Evolutionary conservation across 345 rosid genomes (phyloP).

Genomic region (Reutealis trisperma): DNA sequence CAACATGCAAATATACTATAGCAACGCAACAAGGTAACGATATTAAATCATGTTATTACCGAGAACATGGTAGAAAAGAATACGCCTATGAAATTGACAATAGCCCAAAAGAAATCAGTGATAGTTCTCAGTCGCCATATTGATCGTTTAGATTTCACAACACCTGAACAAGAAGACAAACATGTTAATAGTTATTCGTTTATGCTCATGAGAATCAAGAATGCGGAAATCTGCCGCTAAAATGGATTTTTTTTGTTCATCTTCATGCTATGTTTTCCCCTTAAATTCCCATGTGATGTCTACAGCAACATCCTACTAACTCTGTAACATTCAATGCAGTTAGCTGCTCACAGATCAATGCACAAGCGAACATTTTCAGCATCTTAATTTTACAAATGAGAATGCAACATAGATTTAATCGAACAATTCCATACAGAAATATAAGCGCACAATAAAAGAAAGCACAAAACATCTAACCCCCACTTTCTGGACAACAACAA

Average conservation of each 20-base stretch:
- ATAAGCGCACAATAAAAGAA: neutral
- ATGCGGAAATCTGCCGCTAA: neutral
- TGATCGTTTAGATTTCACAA: constrained; percentile 54
- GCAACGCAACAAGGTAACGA: neutral
- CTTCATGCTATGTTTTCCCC: neutral
- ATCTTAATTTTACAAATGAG: neutral
- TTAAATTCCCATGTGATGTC: neutral
- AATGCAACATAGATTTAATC: neutral
- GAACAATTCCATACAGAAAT: neutral
- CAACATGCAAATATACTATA: neutral
- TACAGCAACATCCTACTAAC: too few relatives aligned
- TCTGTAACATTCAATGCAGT: neutral
- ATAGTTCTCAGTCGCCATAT: constrained; percentile 68
- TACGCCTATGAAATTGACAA: constrained; percentile 55
- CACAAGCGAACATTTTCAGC: neutral
- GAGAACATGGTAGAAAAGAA: constrained; percentile 76
- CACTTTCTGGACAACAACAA: neutral
- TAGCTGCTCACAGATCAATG: neutral
- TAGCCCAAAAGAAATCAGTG: constrained; percentile 71
- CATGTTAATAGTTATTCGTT: neutral
- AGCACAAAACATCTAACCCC: neutral
- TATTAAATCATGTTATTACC: constrained; percentile 33
- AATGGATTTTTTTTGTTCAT: neutral
- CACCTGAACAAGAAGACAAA: constrained; percentile 35
- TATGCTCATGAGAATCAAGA: neutral